A percentile compares a stretch with the other conserved stretches of the same genome.
phyloP scores from a whole-genome alignment of 2,329 filamentous ascomycete genomes.

The Pleurostoma richardsiae region DNA sequence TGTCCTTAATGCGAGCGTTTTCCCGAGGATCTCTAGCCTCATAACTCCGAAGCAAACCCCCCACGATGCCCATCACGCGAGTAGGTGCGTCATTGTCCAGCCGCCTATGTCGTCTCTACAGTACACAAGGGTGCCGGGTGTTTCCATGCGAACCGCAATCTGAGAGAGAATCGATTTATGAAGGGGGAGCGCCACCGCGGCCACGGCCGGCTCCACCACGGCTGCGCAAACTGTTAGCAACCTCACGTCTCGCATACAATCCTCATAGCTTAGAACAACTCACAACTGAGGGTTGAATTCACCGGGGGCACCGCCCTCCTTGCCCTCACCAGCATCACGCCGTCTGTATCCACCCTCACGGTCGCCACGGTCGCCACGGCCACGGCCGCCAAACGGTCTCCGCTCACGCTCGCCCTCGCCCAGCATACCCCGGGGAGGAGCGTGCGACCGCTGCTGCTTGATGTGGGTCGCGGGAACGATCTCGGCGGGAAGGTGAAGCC shows the following conservation, averaged over 20 bases:
- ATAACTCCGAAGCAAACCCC: constrained; percentile 24
- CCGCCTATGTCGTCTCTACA: too few relatives aligned
- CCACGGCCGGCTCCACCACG: constrained; percentile 88
- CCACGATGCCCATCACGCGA: constrained; percentile 18
- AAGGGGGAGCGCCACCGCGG: constrained; percentile 69
- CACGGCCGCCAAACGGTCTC: constrained; percentile 75
- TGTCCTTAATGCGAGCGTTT: constrained; percentile 22
- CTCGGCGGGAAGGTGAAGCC: constrained; percentile 99
- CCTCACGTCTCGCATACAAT: constrained; percentile 26
- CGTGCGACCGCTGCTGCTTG: constrained; percentile 99
- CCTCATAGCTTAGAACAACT: constrained; percentile 24
- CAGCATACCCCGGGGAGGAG: constrained; percentile 97
- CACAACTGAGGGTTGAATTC: constrained; percentile 89
- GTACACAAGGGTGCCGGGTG: too few relatives aligned
- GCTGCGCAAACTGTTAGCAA: constrained; percentile 33
- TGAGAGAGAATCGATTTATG: constrained; percentile 44
- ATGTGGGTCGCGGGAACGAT: constrained; percentile 99
- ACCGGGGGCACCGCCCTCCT: constrained; percentile 88
- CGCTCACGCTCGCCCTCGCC: constrained; percentile 69
- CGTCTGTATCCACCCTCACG: constrained; percentile 89
- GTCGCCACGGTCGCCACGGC: constrained; percentile 72
- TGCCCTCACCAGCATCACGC: constrained; percentile 79
- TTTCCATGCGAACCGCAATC: constrained; percentile 6
- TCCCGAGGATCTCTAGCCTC: constrained; percentile 23
- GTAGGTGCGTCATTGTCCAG: constrained; percentile 12